These are phyloP conservation scores for Amanita thiersii DNA, from an alignment of 768 basidiomycete species.

Conservation along the genomic window DNA sequence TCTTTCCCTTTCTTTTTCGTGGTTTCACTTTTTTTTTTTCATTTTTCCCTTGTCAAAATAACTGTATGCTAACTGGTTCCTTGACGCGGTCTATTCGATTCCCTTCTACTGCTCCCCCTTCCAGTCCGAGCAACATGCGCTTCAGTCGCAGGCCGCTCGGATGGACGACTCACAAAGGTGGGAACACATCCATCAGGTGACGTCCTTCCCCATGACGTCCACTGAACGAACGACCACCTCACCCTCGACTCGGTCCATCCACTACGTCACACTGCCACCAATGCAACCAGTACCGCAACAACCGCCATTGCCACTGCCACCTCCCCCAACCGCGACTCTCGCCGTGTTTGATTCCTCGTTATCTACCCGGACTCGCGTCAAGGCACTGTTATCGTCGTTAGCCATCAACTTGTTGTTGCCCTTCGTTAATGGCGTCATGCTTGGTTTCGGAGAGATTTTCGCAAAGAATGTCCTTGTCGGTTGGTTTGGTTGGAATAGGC, in stretches of 20 bases:
- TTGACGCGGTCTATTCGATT: not conserved
- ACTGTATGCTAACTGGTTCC: too few species aligned
- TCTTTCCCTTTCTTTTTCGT: not conserved
- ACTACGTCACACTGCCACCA: too few species aligned
- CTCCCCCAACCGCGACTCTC: conserved; percentile 46
- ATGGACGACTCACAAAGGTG: conserved; percentile 32
- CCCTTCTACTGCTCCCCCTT: not conserved
- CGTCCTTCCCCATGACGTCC: conserved; percentile 68
- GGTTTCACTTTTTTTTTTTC: not conserved
- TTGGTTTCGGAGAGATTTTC: conserved; percentile 93
- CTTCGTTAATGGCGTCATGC: conserved; percentile 92
- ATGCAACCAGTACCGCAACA: too few species aligned
- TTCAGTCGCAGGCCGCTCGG: conserved; percentile 9
- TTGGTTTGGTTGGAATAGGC: conserved; percentile 41
- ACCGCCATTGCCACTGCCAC: conserved; percentile 31
- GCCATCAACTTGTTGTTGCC: conserved; percentile 82
- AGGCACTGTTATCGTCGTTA: conserved; percentile 63
- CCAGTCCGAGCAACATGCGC: conserved; percentile 1
- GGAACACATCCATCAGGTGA: conserved; percentile 60
- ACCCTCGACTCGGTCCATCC: too few species aligned
- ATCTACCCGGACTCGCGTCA: conserved; percentile 56
- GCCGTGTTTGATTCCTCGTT: conserved; percentile 66
- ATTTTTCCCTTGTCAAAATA: not conserved
- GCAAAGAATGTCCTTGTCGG: conserved; percentile 66
- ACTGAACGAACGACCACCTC: conserved; percentile 55